phyloP scores from a whole-genome alignment of 225 moss, liverwort and hornwort species.

The Pseudoscleropodium purum region DNA sequence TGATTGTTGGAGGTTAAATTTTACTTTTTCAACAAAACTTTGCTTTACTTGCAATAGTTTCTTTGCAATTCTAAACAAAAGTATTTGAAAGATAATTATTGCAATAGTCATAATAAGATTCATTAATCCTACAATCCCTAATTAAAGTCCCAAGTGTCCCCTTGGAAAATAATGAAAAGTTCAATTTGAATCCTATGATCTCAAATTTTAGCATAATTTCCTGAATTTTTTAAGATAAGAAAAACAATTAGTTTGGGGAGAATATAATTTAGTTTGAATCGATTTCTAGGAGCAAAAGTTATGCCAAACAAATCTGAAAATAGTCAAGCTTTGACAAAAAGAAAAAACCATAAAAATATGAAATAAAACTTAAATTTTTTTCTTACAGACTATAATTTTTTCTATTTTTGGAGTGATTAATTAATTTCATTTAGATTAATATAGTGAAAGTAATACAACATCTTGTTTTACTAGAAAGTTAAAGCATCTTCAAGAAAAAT shows the following conservation, averaged over 20 bases:
- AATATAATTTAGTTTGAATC: background rate
- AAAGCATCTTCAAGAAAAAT: background rate
- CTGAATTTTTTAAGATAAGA: background rate
- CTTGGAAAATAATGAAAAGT: fast-evolving
- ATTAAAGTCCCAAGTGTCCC: background rate
- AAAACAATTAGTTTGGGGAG: fast-evolving
- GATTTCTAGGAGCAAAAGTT: fast-evolving
- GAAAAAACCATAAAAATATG: background rate
- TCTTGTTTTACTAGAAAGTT: fast-evolving
- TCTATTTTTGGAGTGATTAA: background rate
- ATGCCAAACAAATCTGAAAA: background rate
- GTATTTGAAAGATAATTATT: background rate
- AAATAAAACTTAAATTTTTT: background rate
- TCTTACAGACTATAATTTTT: background rate
- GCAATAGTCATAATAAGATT: background rate
- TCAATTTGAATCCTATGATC: background rate
- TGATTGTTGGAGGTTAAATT: background rate
- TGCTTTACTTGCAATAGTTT: background rate
- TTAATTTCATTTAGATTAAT: background rate
- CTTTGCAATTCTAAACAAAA: background rate
- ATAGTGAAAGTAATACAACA: background rate
- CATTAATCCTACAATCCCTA: background rate
- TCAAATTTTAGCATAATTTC: background rate
- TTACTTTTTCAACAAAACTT: background rate
- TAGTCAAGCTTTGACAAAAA: background rate